phyloP scores from a whole-genome alignment of 2,329 filamentous ascomycete genomes.

The Trichoderma atrobrunneum region DNA sequence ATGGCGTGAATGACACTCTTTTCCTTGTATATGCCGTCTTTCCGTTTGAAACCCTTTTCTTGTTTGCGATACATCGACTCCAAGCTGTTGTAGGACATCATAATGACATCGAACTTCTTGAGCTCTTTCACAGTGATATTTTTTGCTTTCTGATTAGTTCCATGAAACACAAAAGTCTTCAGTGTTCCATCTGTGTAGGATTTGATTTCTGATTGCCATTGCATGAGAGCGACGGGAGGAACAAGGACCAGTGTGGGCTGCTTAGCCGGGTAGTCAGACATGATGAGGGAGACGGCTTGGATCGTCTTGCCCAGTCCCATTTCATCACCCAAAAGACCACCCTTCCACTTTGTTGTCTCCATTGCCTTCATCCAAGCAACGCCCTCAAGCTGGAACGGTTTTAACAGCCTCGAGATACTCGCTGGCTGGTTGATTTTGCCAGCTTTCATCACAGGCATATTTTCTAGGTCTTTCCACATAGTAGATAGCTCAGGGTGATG shows the following conservation, averaged over 20 bases:
- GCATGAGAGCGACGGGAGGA: slow-evolving; percentile 90
- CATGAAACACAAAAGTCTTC: slow-evolving; percentile 88
- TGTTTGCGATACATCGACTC: slow-evolving; percentile 93
- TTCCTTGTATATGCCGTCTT: slow-evolving; percentile 77
- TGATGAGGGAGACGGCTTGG: slow-evolving; percentile 94
- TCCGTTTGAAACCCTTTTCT: slow-evolving; percentile 81
- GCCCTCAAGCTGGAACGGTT: slow-evolving; percentile 91
- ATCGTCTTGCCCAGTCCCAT: slow-evolving; percentile 99
- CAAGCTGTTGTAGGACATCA: slow-evolving; percentile 92
- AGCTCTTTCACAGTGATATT: slow-evolving; percentile 70
- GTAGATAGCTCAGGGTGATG: slow-evolving; percentile 75
- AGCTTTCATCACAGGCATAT: slow-evolving; percentile 63
- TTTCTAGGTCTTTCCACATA: slow-evolving; percentile 80
- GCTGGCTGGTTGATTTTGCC: slow-evolving; percentile 51
- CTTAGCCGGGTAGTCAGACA: slow-evolving; percentile 90
- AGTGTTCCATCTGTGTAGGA: slow-evolving; percentile 82
- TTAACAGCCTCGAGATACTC: slow-evolving; percentile 78
- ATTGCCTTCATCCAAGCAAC: slow-evolving; percentile 92
- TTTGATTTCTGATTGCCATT: slow-evolving; percentile 83
- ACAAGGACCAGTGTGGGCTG: slow-evolving; percentile 84
- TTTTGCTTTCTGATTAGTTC: slow-evolving; percentile 81
- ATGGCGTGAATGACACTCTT: slow-evolving; percentile 78
- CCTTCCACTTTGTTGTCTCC: slow-evolving; percentile 80
- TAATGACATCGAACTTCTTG: slow-evolving; percentile 84
- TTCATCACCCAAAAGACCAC: slow-evolving; percentile 90